phyloP scores from a whole-genome alignment of 2,329 filamentous ascomycete genomes.

The Pseudogymnoascus sp. region DNA sequence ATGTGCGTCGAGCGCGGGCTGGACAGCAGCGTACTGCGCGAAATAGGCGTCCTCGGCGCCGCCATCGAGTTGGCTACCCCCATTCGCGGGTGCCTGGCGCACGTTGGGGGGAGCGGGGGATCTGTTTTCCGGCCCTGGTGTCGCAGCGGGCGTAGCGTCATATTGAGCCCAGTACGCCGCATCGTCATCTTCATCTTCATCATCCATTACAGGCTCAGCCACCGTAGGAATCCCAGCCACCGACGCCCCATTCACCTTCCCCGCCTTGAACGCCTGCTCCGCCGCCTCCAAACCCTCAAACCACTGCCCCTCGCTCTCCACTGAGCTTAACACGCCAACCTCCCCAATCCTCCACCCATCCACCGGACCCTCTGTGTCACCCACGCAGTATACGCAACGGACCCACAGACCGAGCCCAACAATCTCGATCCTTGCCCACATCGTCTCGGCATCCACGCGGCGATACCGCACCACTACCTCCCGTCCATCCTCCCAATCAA shows the following conservation, averaged over 20 bases:
- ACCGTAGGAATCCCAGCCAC: neutral
- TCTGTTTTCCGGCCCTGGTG: slow-evolving; percentile 45
- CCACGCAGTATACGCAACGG: slow-evolving; percentile 61
- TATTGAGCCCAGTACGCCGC: slow-evolving; percentile 77
- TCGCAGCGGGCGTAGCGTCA: slow-evolving; percentile 60
- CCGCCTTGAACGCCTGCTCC: slow-evolving; percentile 44
- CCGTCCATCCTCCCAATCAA: slow-evolving; percentile 53
- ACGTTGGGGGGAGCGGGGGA: slow-evolving; percentile 49
- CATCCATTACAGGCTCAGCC: slow-evolving; percentile 14
- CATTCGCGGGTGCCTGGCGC: slow-evolving; percentile 15
- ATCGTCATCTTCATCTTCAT: slow-evolving; percentile 55
- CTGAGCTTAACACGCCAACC: slow-evolving; percentile 51
- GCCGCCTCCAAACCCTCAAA: slow-evolving; percentile 48
- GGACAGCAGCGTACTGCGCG: slow-evolving; percentile 67
- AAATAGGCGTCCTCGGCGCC: slow-evolving; percentile 63
- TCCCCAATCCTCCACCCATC: slow-evolving; percentile 68
- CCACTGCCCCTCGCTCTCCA: slow-evolving; percentile 46
- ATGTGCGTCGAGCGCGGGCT: slow-evolving; percentile 72
- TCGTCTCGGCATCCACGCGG: slow-evolving; percentile 66
- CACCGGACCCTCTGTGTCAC: slow-evolving; percentile 44
- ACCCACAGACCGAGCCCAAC: slow-evolving; percentile 55
- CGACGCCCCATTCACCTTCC: neutral
- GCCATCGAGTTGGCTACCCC: slow-evolving; percentile 11
- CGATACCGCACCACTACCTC: slow-evolving; percentile 57
- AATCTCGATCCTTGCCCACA: slow-evolving; percentile 59